Base-by-base conservation (phyloP, 768 basidiomycete species). In the Phaffia tasmanica region DNA sequence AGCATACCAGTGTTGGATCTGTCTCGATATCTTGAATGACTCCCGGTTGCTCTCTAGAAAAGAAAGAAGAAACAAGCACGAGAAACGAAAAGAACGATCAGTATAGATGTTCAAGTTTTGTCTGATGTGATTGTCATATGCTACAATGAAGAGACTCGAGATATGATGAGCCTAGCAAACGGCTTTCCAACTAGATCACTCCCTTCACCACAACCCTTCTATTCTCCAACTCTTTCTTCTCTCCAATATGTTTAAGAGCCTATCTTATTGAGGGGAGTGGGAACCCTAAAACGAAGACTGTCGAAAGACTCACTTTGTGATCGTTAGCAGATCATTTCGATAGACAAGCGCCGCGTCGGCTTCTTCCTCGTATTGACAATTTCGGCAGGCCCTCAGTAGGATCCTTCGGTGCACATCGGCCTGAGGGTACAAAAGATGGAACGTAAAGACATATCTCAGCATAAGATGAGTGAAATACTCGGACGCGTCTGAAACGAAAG, bases 281-380 rank as follows among this genome's bases (percentile, higher is more conserved):
- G 35, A n/a, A 4, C 35, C 4, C 5, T 23, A 23, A 16, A 54
- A 54, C 23, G 15, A 54, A 54, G 53, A 4, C 4, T 54, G 29
- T 54, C 35, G 15, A 50, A 4, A 6, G 30, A 64, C 67, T 57
- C 49, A 69, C 67, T 69, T 69, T 58, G 67, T 63, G 67, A 69
- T 69, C 21, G 67, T 69, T 21, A 69, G 57, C 35, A 69, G 42
- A 53, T 69, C 67, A 57, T 69, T 69, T 30, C 67, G 47, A 57
- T 69, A 69, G 18, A 69, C 57, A 49, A 58, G 57, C 18, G 58
- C 63, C 18, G 29, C 50, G 46, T 53, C 57, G 27, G 67, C 67
- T n/a, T 64, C 63, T 63, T 69, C 67, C 50, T 69, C 63, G 25
- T 69, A 69, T 11, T 59, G 49, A 48, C 67, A 69, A 55, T 69